These are phyloP conservation scores for Saitozyma sp. DNA, from an alignment of 768 basidiomycete species.

Conservation along the genomic window DNA sequence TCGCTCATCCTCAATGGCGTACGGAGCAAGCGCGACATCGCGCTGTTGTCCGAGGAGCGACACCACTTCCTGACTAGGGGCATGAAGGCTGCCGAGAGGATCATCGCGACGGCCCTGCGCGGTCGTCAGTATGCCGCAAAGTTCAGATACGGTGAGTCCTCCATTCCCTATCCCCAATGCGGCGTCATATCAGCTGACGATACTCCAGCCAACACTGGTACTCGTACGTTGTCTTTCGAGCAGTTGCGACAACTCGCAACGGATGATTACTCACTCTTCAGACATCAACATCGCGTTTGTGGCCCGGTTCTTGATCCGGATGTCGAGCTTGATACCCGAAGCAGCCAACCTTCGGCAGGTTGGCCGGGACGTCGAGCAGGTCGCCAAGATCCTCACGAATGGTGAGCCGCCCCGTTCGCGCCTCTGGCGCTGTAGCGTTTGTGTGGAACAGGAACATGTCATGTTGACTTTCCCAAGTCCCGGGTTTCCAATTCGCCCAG, in stretches of 20 bases:
- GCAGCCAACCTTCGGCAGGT: conserved; percentile 31
- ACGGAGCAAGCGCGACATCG: conserved; percentile 30
- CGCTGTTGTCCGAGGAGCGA: conserved; percentile 29
- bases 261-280: background rate
- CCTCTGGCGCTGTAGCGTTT: background rate
- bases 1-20: conserved; percentile 38
- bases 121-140: conserved; percentile 29
- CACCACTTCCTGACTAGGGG: conserved; percentile 31
- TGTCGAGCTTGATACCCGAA: conserved; percentile 38
- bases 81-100: conserved; percentile 25
- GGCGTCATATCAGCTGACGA: background rate
- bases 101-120: conserved; percentile 27
- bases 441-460: background rate
- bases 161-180: background rate
- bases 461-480: conserved; percentile 20
- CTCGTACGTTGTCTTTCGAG: background rate
- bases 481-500: conserved; percentile 42
- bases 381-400: conserved; percentile 26
- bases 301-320: conserved; percentile 40
- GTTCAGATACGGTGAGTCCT: conserved; percentile 29
- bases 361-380: conserved; percentile 38
- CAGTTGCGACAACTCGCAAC: too few species aligned
- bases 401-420: conserved; percentile 16
- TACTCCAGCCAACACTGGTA: conserved; percentile 8
- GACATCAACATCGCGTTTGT: conserved; percentile 29